These are phyloP conservation scores for Plasmodium relictum DNA, from an alignment of 169 alveolate genomes.

Conservation along the genomic window DNA sequence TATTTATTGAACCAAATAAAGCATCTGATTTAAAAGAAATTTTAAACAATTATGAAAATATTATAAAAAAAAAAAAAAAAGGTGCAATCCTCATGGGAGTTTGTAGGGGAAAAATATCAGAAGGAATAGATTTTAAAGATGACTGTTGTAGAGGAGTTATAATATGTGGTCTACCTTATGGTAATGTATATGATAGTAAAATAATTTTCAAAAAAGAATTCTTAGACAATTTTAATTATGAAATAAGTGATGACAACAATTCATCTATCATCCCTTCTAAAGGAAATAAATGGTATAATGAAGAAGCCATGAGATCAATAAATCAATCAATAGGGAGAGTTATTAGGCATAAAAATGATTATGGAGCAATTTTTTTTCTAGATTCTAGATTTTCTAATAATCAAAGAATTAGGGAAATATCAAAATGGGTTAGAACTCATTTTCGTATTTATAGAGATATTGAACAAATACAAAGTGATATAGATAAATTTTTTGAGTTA, in stretches of 20 bases:
- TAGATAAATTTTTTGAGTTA: slow-evolving; percentile 72
- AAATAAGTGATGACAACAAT: neutral
- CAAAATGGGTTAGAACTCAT: slow-evolving; percentile 90
- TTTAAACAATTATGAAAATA: slow-evolving; percentile 81
- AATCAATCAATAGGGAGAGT: slow-evolving; percentile 98
- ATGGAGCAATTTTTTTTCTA: slow-evolving; percentile 92
- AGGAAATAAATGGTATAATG: slow-evolving; percentile 93
- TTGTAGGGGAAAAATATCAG: slow-evolving; percentile 95
- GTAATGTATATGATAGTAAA: slow-evolving; percentile 90
- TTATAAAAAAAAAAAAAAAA: slow-evolving; percentile 82
- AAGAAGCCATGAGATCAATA: slow-evolving; percentile 95
- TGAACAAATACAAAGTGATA: slow-evolving; percentile 76
- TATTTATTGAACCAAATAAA: slow-evolving; percentile 83
- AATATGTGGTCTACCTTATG: slow-evolving; percentile 94
- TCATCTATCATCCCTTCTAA: slow-evolving; percentile 7
- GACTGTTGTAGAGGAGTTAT: slow-evolving; percentile 93
- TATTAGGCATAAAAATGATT: slow-evolving; percentile 95
- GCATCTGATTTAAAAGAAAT: slow-evolving; percentile 78
- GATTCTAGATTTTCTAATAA: slow-evolving; percentile 90
- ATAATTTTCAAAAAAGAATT: slow-evolving; percentile 93
- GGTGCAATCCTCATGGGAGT: slow-evolving; percentile 95
- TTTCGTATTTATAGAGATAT: slow-evolving; percentile 65
- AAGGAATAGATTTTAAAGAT: slow-evolving; percentile 96
- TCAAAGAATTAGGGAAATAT: slow-evolving; percentile 84
- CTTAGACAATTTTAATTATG: slow-evolving; percentile 79